Conservation (phyloP, 2,329 filamentous ascomycete genomes). For the Daldinia sp. region DNA sequence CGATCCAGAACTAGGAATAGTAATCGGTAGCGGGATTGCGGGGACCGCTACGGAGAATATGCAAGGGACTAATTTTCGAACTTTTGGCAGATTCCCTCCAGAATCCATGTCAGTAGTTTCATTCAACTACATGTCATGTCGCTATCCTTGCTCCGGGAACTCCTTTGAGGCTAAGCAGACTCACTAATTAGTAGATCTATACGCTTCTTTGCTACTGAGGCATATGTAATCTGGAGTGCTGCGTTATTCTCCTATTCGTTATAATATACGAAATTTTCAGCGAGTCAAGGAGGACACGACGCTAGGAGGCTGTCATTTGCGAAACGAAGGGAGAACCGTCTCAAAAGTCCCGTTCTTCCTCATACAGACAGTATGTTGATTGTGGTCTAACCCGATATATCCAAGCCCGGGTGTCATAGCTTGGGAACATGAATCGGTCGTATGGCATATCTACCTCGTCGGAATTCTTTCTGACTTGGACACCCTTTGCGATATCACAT, state of each 20-base stretch:
- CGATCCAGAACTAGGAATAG: constrained; percentile 31
- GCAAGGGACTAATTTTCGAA: constrained; percentile 39
- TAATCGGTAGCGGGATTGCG: constrained; percentile 29
- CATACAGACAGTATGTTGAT: constrained; percentile 26
- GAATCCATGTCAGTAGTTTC: not conserved
- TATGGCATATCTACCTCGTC: not conserved
- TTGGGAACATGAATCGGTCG: constrained; percentile 8
- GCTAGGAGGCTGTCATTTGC: constrained; percentile 11
- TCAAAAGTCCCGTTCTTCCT: constrained; percentile 41
- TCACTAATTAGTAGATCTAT: not conserved
- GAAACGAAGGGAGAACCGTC: constrained; percentile 24
- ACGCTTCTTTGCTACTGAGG: not conserved
- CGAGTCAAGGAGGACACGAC: constrained; percentile 17
- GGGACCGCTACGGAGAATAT: constrained; percentile 29
- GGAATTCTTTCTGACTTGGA: constrained; percentile 8
- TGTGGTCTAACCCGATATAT: constrained; percentile 21
- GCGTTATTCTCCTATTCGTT: not conserved
- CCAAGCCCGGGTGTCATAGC: not conserved
- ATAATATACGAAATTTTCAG: not conserved
- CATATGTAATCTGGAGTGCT: not conserved
- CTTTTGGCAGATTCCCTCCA: constrained; percentile 5
- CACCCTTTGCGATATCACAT: not conserved
- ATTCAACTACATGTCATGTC: not conserved
- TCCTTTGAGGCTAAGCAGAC: not conserved
- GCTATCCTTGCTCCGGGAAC: too few species aligned